A percentile compares a stretch with the other conserved stretches of the same genome.
Conservation (phyloP, 805 yeast species). For the Yamadazyma sp. region DNA sequence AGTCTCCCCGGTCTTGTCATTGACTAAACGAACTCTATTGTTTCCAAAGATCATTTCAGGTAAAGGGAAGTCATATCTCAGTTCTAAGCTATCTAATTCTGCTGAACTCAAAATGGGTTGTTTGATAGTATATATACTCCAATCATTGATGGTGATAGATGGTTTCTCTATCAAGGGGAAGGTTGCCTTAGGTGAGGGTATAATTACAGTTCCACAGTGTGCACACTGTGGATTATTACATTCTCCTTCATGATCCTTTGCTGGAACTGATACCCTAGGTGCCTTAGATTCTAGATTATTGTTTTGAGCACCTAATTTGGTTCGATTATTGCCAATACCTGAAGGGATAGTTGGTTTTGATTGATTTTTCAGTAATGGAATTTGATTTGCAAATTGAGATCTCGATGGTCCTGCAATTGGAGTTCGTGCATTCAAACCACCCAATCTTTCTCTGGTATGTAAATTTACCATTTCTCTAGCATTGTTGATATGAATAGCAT, state of each 20-base stretch:
- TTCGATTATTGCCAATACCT: too few species aligned
- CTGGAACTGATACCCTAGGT: slow-evolving; percentile 36
- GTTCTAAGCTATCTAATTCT: slow-evolving; percentile 66
- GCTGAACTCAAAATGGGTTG: slow-evolving; percentile 72
- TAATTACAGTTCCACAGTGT: slow-evolving; percentile 69
- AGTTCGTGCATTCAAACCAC: slow-evolving; percentile 2
- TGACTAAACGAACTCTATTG: slow-evolving; percentile 55
- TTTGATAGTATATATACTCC: slow-evolving; percentile 73
- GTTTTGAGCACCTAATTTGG: too few species aligned
- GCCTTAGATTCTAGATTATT: too few species aligned
- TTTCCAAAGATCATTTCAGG: slow-evolving; percentile 99
- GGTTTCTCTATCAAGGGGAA: slow-evolving; percentile 65
- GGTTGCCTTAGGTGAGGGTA: slow-evolving; percentile 72
- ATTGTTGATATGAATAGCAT: slow-evolving; percentile 51
- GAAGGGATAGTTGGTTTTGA: too few species aligned
- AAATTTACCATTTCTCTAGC: slow-evolving; percentile 63
- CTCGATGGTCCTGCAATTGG: neutral
- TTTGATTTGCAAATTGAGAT: too few species aligned
- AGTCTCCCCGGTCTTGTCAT: slow-evolving; percentile 35
- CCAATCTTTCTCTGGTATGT: slow-evolving; percentile 44
- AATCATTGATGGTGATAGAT: slow-evolving; percentile 63
- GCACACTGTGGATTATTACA: slow-evolving; percentile 50
- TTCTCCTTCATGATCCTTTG: slow-evolving; percentile 33
- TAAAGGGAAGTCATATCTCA: slow-evolving; percentile 66
- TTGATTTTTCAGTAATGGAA: too few species aligned